Evolutionary conservation across 1,284 basidiomycete species (phyloP).

Genomic region (Butyriboletus regius): DNA sequence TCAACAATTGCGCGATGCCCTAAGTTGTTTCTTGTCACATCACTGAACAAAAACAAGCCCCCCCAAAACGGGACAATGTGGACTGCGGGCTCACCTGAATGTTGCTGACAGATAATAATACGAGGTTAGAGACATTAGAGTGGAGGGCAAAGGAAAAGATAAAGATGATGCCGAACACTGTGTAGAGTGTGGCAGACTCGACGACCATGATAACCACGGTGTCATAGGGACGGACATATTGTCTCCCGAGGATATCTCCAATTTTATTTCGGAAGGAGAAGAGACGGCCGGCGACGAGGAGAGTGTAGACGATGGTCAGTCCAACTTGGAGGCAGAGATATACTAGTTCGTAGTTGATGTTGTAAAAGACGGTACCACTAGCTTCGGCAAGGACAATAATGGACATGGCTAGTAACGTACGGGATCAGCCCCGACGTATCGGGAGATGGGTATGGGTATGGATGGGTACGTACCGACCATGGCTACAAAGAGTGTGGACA

Average conservation of each 20-base stretch:
- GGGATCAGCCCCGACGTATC: not conserved
- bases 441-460: not conserved
- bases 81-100: constrained; percentile 19
- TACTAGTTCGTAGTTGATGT: constrained; percentile 22
- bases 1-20: constrained; percentile 28
- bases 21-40: constrained; percentile 1
- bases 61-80: not conserved
- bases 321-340: constrained; percentile 29
- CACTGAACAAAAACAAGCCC: not conserved
- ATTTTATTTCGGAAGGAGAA: constrained; percentile 16
- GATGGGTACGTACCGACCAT: constrained; percentile 21
- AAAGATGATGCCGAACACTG: constrained; percentile 15
- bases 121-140: constrained; percentile 20
- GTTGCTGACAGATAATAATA: constrained; percentile 19
- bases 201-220: constrained; percentile 18
- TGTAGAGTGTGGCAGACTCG: constrained; percentile 24
- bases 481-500: constrained; percentile 19
- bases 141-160: constrained; percentile 21
- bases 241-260: constrained; percentile 11
- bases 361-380: constrained; percentile 20
- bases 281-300: constrained; percentile 26
- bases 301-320: constrained; percentile 27
- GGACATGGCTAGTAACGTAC: constrained; percentile 16
- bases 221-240: constrained; percentile 21
- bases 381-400: constrained; percentile 23